phyloP scores from a whole-genome alignment of 768 basidiomycete species.

The Termitomyces sp. region DNA sequence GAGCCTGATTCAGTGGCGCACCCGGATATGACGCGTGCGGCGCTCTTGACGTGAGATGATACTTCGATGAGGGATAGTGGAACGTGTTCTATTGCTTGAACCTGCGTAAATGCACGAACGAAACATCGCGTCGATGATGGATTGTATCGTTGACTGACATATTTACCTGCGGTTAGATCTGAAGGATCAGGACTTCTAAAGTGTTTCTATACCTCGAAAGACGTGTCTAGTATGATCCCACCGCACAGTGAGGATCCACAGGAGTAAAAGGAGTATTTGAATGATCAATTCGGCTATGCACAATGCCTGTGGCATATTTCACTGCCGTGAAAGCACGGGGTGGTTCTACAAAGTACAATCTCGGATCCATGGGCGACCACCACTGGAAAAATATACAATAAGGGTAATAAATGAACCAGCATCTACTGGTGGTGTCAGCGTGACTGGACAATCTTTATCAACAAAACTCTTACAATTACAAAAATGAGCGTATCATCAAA shows the following conservation, averaged over 20 bases:
- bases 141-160: not conserved
- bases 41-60: not conserved
- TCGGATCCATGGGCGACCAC: conserved; percentile 6
- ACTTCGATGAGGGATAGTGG: conserved; percentile 1
- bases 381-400: conserved; percentile 10
- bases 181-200: not conserved
- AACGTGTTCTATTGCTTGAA: conserved; percentile 3
- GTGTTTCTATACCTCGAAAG: not conserved
- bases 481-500: not conserved
- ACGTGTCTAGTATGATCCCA: not conserved
- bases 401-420: conserved; percentile 1
- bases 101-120: not conserved
- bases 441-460: not conserved
- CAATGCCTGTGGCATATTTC: not conserved
- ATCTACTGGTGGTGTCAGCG: conserved; percentile 4
- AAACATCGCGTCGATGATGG: not conserved
- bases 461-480: conserved; percentile 4
- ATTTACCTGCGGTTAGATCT: not conserved
- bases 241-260: not conserved
- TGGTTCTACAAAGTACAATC: conserved; percentile 17
- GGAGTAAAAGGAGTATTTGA: not conserved
- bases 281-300: conserved; percentile 1
- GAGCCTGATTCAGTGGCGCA: not conserved
- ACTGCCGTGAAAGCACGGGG: not conserved
- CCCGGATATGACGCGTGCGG: not conserved